Percentiles rank a stretch among this genome's conserved stretches.
Evolutionary conservation across 2,329 filamentous ascomycete genomes (phyloP).

Genomic region (Paramyrothecium sp.): DNA sequence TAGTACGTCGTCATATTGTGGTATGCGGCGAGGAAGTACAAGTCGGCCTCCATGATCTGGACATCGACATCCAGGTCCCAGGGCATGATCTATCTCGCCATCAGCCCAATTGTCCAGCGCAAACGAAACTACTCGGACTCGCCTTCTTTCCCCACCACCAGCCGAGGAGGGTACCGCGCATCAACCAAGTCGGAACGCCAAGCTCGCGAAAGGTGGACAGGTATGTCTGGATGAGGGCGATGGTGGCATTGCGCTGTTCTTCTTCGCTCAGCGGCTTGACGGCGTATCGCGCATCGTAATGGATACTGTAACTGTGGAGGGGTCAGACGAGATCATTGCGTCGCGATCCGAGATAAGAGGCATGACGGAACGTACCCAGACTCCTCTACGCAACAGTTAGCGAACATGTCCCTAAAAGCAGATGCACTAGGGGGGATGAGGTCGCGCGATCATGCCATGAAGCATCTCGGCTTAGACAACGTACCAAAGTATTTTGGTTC

Average conservation of each 20-base stretch:
- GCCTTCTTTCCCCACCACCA: constrained; percentile 78
- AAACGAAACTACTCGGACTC: constrained; percentile 8
- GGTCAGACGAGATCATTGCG: constrained; percentile 8
- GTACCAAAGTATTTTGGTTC: constrained; percentile 16
- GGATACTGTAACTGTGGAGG: constrained; percentile 15
- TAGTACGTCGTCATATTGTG: constrained; percentile 59
- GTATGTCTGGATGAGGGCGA: constrained; percentile 69
- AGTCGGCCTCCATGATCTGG: constrained; percentile 65
- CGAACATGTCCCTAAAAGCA: not conserved
- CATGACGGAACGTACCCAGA: constrained; percentile 15
- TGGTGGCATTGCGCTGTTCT: constrained; percentile 60
- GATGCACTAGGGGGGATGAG: not conserved
- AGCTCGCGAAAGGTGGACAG: constrained; percentile 65
- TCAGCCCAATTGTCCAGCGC: constrained; percentile 3
- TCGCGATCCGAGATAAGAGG: not conserved
- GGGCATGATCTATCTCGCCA: constrained; percentile 56
- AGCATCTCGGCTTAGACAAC: not conserved
- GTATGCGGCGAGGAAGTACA: constrained; percentile 63
- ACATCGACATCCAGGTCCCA: constrained; percentile 80
- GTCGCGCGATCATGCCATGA: no score
- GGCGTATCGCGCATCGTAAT: constrained; percentile 40
- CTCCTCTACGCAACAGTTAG: constrained; percentile 15
- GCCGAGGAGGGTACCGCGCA: constrained; percentile 78
- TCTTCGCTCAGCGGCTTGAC: constrained; percentile 43
- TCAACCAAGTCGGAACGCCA: constrained; percentile 76